phyloP scores from a whole-genome alignment of 2,329 filamentous ascomycete genomes.

The Diplodia intermedia region DNA sequence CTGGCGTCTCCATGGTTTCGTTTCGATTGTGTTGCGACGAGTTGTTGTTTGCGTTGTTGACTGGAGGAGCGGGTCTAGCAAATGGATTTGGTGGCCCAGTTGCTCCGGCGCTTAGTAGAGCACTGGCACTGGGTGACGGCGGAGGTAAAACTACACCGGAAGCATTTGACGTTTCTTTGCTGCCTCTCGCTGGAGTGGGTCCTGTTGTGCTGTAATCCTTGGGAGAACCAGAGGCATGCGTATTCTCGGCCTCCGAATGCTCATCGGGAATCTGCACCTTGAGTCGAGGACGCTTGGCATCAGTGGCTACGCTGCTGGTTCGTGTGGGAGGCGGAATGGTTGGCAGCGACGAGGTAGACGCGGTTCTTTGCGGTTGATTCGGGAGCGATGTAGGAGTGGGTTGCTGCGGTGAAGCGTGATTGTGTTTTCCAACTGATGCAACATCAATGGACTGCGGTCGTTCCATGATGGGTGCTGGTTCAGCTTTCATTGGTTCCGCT shows the following conservation, averaged over 20 bases:
- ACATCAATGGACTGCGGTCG: conserved; percentile 72
- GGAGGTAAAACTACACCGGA: conserved; percentile 84
- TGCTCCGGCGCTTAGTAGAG: conserved; percentile 87
- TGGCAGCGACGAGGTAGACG: conserved; percentile 68
- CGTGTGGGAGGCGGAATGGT: conserved; percentile 77
- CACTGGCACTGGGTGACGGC: conserved; percentile 86
- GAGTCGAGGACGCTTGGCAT: conserved; percentile 77
- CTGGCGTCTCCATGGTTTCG: conserved; percentile 72
- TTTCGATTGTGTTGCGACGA: conserved; percentile 48
- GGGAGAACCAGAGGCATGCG: conserved; percentile 73
- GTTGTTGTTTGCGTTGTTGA: conserved; percentile 54
- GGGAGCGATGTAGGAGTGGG: conserved; percentile 46
- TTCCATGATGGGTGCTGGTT: conserved; percentile 45
- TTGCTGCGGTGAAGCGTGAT: conserved; percentile 62
- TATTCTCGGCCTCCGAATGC: conserved; percentile 77
- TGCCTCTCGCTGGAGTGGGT: conserved; percentile 62
- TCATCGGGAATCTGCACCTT: conserved; percentile 97
- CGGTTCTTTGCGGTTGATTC: conserved; percentile 57
- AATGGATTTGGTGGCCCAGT: conserved; percentile 95
- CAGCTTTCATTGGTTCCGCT: conserved; percentile 55
- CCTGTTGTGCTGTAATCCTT: conserved; percentile 67
- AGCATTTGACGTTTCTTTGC: conserved; percentile 64
- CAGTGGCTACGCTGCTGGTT: conserved; percentile 75
- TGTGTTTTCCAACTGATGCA: conserved; percentile 61
- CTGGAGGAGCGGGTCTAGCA: conserved; percentile 81